Evolutionary conservation across 1,284 basidiomycete genomes (phyloP), one percentile per base, ranked within the genome.

Genomic region (Cronartium quercuum): DNA sequence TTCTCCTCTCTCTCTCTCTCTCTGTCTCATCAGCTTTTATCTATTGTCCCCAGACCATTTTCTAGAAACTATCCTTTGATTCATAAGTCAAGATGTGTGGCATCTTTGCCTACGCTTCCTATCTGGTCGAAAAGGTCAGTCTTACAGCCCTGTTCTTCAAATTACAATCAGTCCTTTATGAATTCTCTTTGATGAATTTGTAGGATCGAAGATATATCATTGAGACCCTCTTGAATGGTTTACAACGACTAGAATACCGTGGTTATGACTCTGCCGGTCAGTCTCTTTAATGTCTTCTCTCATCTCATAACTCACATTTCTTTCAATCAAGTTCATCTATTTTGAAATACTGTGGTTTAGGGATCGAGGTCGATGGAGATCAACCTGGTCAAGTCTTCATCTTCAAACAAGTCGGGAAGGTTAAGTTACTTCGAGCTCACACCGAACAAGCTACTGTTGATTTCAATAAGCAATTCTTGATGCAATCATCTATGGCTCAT

Each of bases 321-420:
- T 34, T 24, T 65, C 44, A 29, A 7, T 10, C 10, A 55, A 55
- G 29, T 5, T 55, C 51, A 55, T 55, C 7, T n/a, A n/a, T n/a
- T n/a, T 24, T 13, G 10, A 10, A n/a, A 24, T 68, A 29, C 40
- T 21, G 40, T 29, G 62, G 21, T 29, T 15, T 77, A 85, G 94
- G 94, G 82, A 87, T 98, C 77, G 92, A 91, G 78, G 88, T 98
- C 79, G 96, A 99, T 81, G 95, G 94, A 44, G 94, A 98, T 86
- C 88, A 89, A 79, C 85, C 89, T 6, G 86, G 82, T 51, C 66
- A 89, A 71, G 85, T 91, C 76, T 80, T 92, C 76, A 92, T 90
- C 84, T 98, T 95, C 89, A 98, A 98, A 86, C 91, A 96, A 84
- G 95, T 98, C 70, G 96, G 96, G 84, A 99, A 99, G 84, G 96